Conservation (phyloP, 2,329 filamentous ascomycete genomes). For the Diaporthe ampelina region DNA sequence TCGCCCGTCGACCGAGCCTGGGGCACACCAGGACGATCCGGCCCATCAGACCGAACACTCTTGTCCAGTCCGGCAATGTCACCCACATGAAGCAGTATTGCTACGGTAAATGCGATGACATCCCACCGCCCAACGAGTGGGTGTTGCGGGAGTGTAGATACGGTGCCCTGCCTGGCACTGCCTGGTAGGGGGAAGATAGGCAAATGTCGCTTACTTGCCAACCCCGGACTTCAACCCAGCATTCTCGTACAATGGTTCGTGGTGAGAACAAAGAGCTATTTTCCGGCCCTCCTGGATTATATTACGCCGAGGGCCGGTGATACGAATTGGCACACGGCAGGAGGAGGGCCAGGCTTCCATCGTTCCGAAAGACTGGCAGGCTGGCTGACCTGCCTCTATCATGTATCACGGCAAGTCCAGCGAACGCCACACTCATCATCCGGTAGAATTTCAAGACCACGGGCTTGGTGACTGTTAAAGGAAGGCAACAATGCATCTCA, state of each 20-base stretch:
- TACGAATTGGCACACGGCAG: neutral
- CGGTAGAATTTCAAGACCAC: slow-evolving; percentile 13
- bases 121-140: neutral
- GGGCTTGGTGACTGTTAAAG: slow-evolving; percentile 25
- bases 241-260: neutral
- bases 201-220: slow-evolving; percentile 2
- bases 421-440: neutral
- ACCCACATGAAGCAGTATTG: slow-evolving; percentile 23
- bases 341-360: neutral
- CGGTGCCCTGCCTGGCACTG: neutral
- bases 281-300: neutral
- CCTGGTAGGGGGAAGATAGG: neutral
- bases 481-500: slow-evolving; percentile 12
- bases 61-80: slow-evolving; percentile 18
- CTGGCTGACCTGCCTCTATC: neutral
- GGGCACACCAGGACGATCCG: slow-evolving; percentile 20
- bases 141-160: neutral
- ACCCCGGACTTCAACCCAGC: neutral
- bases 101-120: neutral
- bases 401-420: neutral
- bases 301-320: neutral
- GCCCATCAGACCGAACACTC: slow-evolving; percentile 17
- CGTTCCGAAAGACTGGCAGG: neutral
- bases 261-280: neutral
- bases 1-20: neutral